Evolutionary conservation across 208 protist species (phyloP), one percentile per base, ranked within the genome.

Genomic region (Jaenimonas drosophilae): DNA sequence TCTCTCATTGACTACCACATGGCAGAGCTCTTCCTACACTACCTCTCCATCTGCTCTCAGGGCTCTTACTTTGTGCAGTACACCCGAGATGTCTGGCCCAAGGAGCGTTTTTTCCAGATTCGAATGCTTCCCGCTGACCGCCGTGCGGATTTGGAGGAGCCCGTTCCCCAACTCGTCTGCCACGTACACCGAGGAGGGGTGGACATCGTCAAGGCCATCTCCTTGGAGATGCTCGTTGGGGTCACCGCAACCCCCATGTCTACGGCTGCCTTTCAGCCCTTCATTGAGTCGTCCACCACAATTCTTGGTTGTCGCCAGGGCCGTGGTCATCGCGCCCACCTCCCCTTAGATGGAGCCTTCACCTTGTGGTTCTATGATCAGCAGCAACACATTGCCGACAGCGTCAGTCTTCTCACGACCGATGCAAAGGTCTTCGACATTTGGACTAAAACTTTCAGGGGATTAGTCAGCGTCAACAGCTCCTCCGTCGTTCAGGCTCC

Each of bases 1-100:
- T 57, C 75, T 41, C 55, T 91, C 23, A 61, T 81, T 7, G 64
- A 83, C n/a, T 91, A 91, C 54, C 83, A 91, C 70, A 88, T 88
- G 78, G 57, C 83, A 4, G 67, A 88, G 49, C 31, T 71, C 0
- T 84, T 91, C 39, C 59, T 91, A 14, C 59, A 88, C 41, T 81
- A 86, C 49, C 39, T 91, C 9, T 59, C 56, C 36, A 49, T 86
- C 2, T 84, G 72, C 41, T 56, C 54, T 4, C 46, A 70, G 25
- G 78, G 83, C 2, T 57, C 83, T 12, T 91, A 81, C 59, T 91
- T 91, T 66, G 49, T 91, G 9, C 56, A 64, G 32, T 91, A 88
- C 58, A 38, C 57, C 7, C 28, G 39, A 4, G 62, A 55, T 16
- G 56, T 68, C 40, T 64, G 59, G 45, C 83, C 83, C 4, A 73